Evolutionary conservation across 2,329 filamentous ascomycete genomes (phyloP).

Genomic region (Monosporascus sp.): DNA sequence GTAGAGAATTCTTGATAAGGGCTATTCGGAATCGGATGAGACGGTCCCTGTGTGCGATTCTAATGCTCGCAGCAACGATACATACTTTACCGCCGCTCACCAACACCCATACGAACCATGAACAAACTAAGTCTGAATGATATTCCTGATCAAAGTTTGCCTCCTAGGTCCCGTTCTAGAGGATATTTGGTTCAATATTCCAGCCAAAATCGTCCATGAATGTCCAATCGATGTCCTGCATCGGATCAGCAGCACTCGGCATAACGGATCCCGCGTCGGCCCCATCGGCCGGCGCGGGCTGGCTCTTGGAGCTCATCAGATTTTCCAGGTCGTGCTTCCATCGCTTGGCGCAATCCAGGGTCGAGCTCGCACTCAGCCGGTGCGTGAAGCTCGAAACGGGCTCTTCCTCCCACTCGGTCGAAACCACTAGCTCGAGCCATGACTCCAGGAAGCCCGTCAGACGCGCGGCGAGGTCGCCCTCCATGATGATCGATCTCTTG

Average conservation of each 20-base stretch:
- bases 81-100: no score
- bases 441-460: conserved; percentile 42
- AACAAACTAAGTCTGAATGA: no score
- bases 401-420: conserved; percentile 34
- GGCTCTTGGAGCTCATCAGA: conserved; percentile 2
- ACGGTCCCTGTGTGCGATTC: no score
- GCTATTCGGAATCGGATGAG: no score
- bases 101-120: no score
- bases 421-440: conserved; percentile 36
- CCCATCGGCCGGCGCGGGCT: neutral
- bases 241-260: conserved; percentile 7
- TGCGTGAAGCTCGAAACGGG: conserved; percentile 37
- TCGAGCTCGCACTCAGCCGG: conserved; percentile 43
- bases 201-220: conserved; percentile 30
- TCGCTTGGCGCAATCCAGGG: conserved; percentile 43
- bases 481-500: conserved; percentile 39
- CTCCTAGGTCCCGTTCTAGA: neutral
- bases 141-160: no score
- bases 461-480: conserved; percentile 44
- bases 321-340: conserved; percentile 33
- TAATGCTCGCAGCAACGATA: no score
- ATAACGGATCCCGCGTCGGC: conserved; percentile 8
- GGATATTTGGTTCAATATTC: conserved; percentile 19
- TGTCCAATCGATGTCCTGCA: conserved; percentile 26
- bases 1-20: neutral